phyloP scores from a whole-genome alignment of 768 basidiomycete genomes.

The Tulasnella sp. region DNA sequence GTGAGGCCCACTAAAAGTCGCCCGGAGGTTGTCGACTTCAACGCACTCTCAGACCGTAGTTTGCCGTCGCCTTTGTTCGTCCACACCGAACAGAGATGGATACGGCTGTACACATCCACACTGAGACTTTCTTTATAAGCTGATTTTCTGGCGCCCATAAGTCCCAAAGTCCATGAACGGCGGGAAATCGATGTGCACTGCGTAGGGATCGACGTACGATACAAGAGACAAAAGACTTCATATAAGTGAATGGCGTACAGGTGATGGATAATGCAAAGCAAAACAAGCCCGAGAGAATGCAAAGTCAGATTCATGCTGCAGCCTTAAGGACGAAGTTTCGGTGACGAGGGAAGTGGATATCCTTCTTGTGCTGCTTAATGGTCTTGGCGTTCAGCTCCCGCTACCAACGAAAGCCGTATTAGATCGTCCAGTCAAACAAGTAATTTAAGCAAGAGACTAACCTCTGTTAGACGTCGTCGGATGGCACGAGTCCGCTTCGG shows the following conservation, averaged over 20 bases:
- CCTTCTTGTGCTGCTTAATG: constrained; percentile 88
- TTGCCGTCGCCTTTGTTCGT: not conserved
- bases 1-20: not conserved
- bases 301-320: constrained; percentile 18
- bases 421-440: not conserved
- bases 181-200: not conserved
- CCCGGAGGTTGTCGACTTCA: not conserved
- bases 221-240: not conserved
- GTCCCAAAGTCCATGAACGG: no score
- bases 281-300: not conserved
- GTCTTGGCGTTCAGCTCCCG: constrained; percentile 80
- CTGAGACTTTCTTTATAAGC: not conserved
- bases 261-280: not conserved
- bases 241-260: not conserved
- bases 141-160: not conserved
- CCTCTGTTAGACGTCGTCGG: constrained; percentile 86
- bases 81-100: no score
- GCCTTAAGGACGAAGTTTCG: constrained; percentile 96
- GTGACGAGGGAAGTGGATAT: constrained; percentile 72
- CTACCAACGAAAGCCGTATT: constrained; percentile 30
- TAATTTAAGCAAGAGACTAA: constrained; percentile 27
- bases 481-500: constrained; percentile 98
- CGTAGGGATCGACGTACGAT: not conserved
- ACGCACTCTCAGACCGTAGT: not conserved
- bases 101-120: no score